Conservation (phyloP, 371 early-diverging fungal species). For the Haplosporangium sp. region DNA sequence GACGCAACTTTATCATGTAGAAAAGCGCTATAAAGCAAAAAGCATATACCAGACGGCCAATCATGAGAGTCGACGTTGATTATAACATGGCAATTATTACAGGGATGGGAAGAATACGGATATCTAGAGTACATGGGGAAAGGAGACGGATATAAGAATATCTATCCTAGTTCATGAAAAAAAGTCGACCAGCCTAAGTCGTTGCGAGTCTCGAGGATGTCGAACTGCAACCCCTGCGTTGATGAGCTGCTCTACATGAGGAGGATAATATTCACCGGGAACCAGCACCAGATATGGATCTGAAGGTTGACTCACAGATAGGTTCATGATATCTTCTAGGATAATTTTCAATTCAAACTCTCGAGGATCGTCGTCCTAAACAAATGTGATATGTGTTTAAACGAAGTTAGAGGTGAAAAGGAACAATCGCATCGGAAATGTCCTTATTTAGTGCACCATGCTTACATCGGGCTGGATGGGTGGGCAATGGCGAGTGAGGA, state of each 20-base stretch:
- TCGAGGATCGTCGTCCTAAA: slow-evolving; percentile 10
- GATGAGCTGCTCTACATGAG: slow-evolving; percentile 66
- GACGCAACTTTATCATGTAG: background rate
- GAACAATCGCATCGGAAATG: background rate
- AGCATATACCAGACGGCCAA: background rate
- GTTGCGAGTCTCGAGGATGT: slow-evolving; percentile 63
- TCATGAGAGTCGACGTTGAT: too few species aligned
- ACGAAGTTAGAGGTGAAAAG: background rate
- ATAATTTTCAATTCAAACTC: slow-evolving; percentile 19
- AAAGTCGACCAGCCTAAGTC: slow-evolving; percentile 61
- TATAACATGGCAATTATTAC: too few species aligned
- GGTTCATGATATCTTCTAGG: slow-evolving; percentile 66
- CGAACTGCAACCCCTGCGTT: slow-evolving; percentile 64
- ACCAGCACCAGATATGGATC: slow-evolving; percentile 61
- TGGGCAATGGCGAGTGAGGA: slow-evolving; percentile 61
- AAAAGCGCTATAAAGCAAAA: background rate
- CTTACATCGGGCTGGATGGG: slow-evolving; percentile 59
- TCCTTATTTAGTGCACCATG: background rate
- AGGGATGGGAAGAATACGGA: background rate
- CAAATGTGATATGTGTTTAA: background rate
- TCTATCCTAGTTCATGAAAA: slow-evolving; percentile 16
- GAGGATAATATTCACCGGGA: slow-evolving; percentile 64
- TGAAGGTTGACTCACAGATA: slow-evolving; percentile 56
- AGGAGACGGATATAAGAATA: background rate
- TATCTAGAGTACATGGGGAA: background rate